These are phyloP conservation scores for Aschersonia sp. DNA, from an alignment of 2,329 filamentous ascomycete genomes.

Conservation along the genomic window DNA sequence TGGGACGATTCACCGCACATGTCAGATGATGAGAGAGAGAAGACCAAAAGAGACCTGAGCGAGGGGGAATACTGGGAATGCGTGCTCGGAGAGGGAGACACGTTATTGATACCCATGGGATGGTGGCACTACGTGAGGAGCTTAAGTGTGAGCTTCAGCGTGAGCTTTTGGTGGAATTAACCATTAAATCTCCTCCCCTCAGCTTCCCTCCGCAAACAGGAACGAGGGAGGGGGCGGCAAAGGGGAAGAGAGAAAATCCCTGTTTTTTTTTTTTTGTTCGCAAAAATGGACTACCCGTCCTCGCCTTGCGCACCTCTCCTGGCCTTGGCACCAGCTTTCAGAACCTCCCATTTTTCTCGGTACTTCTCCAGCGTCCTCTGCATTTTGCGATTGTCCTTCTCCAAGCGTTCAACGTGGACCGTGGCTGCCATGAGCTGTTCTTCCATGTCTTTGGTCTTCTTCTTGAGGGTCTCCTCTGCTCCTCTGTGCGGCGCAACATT, in stretches of 20 bases:
- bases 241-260: too few relatives aligned
- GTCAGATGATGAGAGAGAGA: constrained; percentile 15
- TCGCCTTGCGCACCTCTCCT: constrained; percentile 24
- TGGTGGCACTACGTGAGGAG: constrained; percentile 98
- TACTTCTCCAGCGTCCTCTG: constrained; percentile 42
- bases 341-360: constrained; percentile 44
- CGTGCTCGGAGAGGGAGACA: constrained; percentile 67
- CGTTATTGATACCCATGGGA: constrained; percentile 76
- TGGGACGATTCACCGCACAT: constrained; percentile 26
- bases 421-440: constrained; percentile 43
- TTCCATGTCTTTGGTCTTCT: constrained; percentile 49
- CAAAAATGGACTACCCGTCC: constrained; percentile 10
- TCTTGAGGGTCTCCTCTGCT: constrained; percentile 23
- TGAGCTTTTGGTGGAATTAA: constrained; percentile 90
- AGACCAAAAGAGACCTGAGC: constrained; percentile 33
- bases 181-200: background rate
- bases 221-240: too few relatives aligned
- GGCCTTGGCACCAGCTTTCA: constrained; percentile 47
- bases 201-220: background rate
- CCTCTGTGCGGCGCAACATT: constrained; percentile 10
- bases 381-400: constrained; percentile 44
- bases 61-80: constrained; percentile 57
- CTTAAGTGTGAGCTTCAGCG: constrained; percentile 75
- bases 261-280: too few relatives aligned
- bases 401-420: constrained; percentile 49